Evolutionary conservation across 202 grass and related monocot genomes (phyloP).

Genomic region (Panicum virgatum): DNA sequence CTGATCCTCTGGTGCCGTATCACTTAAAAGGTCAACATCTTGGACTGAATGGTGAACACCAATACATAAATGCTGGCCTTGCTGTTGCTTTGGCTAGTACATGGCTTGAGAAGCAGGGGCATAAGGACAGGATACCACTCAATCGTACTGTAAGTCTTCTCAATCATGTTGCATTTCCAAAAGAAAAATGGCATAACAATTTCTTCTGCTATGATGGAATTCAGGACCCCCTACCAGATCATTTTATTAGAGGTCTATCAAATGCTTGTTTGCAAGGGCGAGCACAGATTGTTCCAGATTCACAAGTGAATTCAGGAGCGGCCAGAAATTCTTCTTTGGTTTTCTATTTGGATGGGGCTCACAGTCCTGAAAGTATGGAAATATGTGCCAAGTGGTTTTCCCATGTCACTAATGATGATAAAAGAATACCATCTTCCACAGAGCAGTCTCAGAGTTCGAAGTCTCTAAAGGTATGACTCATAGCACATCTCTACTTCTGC

Average conservation of each 20-base stretch:
- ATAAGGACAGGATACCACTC: conserved; percentile 48
- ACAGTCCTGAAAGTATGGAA: conserved; percentile 98
- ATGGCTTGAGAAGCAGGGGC: conserved; percentile 73
- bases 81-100: conserved; percentile 77
- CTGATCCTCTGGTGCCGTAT: conserved; percentile 62
- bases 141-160: conserved; percentile 51
- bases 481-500: background rate
- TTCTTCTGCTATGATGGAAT: conserved; percentile 37
- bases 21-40: conserved; percentile 72
- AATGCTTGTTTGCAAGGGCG: conserved; percentile 81
- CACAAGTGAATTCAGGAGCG: conserved; percentile 46
- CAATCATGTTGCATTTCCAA: conserved; percentile 21
- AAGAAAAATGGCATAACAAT: background rate
- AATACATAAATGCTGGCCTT: conserved; percentile 86
- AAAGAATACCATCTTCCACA: conserved; percentile 25
- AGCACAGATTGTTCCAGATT: conserved; percentile 77
- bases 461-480: conserved; percentile 34
- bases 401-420: conserved; percentile 48
- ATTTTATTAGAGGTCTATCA: conserved; percentile 74
- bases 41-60: conserved; percentile 83
- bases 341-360: conserved; percentile 95
- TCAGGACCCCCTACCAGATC: conserved; percentile 68
- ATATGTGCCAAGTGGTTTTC: conserved; percentile 96
- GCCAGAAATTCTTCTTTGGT: conserved; percentile 44
- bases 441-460: conserved; percentile 28